Conservation (phyloP, 2,329 filamentous ascomycete genomes). For the Fusarium sambucinum region DNA sequence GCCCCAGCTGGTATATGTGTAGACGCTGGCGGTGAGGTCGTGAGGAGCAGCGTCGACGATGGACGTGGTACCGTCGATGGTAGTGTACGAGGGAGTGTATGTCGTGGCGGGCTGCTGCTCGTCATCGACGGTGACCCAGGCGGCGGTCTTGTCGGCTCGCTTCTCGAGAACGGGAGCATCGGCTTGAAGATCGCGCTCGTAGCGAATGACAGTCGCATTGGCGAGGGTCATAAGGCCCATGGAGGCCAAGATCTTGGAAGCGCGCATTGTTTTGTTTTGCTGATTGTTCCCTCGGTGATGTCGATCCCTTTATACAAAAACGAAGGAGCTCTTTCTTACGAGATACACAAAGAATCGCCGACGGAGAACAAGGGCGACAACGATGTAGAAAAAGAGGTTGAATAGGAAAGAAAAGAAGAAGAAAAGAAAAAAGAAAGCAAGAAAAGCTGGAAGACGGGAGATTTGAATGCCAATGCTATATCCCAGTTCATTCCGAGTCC, state of each 20-base stretch:
- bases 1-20: conserved; percentile 53
- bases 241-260: conserved; percentile 49
- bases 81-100: conserved; percentile 62
- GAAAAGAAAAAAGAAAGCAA: conserved; percentile 4
- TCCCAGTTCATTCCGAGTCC: neutral
- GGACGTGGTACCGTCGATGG: conserved; percentile 59
- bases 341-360: conserved; percentile 13
- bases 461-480: conserved; percentile 26
- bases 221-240: conserved; percentile 49
- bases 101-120: conserved; percentile 60
- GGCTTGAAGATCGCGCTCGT: conserved; percentile 29
- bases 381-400: conserved; percentile 1
- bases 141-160: conserved; percentile 54
- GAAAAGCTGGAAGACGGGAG: conserved; percentile 25
- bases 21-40: conserved; percentile 61
- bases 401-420: conserved; percentile 12
- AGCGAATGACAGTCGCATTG: conserved; percentile 42
- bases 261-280: conserved; percentile 48
- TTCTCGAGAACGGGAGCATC: conserved; percentile 36
- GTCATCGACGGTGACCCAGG: conserved; percentile 66
- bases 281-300: conserved; percentile 9
- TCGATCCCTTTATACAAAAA: conserved; percentile 7
- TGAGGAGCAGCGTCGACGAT: conserved; percentile 57
- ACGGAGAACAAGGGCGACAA: conserved; percentile 34
- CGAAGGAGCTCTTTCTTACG: conserved; percentile 12